Conservation (phyloP, 441 rosid genomes). For the Corymbia calophylla region DNA sequence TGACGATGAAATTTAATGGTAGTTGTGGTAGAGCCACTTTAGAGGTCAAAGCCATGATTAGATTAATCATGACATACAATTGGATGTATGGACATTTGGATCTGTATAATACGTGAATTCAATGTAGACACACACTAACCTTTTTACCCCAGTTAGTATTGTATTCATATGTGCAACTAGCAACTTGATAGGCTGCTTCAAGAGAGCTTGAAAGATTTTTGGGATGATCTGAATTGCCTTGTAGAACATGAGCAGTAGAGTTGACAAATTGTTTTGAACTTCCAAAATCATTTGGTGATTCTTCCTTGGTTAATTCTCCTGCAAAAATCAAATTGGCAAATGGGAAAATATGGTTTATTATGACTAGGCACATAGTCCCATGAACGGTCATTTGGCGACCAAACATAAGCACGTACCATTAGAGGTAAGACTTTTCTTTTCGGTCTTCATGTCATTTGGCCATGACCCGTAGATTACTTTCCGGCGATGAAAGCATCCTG, state of each 20-base stretch:
- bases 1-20: background rate
- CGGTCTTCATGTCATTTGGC: constrained; percentile 12
- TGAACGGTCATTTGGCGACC: rapidly evolving
- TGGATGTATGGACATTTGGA: too few relatives aligned
- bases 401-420: background rate
- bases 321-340: background rate
- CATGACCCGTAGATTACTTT: constrained; percentile 44
- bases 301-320: constrained; percentile 10
- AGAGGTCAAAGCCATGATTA: background rate
- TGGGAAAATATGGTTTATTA: background rate
- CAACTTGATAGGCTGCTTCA: constrained; percentile 29
- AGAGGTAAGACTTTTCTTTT: background rate
- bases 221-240: constrained; percentile 13
- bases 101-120: background rate
- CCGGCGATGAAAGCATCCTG: constrained; percentile 60
- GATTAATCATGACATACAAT: background rate
- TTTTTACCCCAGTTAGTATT: constrained; percentile 46
- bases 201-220: constrained; percentile 5
- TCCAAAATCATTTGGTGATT: constrained; percentile 25
- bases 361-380: too few relatives aligned
- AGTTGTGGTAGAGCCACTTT: background rate
- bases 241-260: constrained; percentile 31
- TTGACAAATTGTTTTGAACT: constrained; percentile 23
- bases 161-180: constrained; percentile 35
- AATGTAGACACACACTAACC: constrained; percentile 4